Base-by-base conservation (phyloP, 805 yeast genomes). In the Babjeviella inositovora region DNA sequence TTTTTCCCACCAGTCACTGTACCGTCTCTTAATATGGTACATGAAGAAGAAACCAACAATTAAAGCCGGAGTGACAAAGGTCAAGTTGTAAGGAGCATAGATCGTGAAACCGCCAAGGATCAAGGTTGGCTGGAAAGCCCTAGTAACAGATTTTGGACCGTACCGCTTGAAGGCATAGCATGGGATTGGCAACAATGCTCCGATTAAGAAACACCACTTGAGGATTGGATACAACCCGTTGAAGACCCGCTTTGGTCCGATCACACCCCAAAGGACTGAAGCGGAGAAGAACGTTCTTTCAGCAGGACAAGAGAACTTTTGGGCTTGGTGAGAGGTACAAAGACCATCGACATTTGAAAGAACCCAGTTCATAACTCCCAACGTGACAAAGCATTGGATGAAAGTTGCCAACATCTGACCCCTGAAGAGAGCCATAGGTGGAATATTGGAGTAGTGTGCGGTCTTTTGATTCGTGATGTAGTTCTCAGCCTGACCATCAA, bases 401-500 rank as follows among this genome's bases (percentile, higher is more conserved):
- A 42, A 28, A 13, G 48, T 41, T 26, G 43, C 51, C 19, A 43
- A 33, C 25, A 52, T 33, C 32, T 45, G 66, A 17, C 50, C 58
- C 33, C 67, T 50, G 48, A 69, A 70, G 15, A 67, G 42, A 0
- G 76, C 61, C 34, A 63, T 48, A 8, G 77, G 77, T 2, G 76
- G 69, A 13, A 70, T 45, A 29, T 65, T 67, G 13, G 62, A 43
- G 37, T 70, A 70, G 40, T 69, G 77, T 1, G 62, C 72, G 48
- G 58, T 43, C 36, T 66, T 68, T 33, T 53, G 57, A 34, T 66
- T 66, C 36, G 64, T 57, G 23, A 69, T 61, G 39, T 63, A 73
- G 36, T 53, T 60, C 29, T 70, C 68, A 8, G 80, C 76, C 43
- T 70, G 79, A 14, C 62, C 62, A 37, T 67, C 73, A 30, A 70